phyloP scores from a whole-genome alignment of 495 filamentous ascomycete genomes.

The Aspergillus incahuasiensis region DNA sequence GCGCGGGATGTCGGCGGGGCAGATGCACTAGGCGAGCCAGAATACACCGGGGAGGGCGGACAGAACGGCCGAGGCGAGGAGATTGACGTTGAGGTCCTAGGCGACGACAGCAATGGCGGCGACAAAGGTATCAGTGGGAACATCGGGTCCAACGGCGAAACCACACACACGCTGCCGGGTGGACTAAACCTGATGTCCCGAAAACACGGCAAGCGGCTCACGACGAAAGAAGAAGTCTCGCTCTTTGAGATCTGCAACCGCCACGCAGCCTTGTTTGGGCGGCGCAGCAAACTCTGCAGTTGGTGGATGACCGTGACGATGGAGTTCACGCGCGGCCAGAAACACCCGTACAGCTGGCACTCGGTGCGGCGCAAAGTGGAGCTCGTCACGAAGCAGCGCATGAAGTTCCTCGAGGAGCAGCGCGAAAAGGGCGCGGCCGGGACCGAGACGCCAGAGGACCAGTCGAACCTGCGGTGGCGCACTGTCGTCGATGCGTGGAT shows the following conservation, averaged over 20 bases:
- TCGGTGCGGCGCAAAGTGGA: slow-evolving; percentile 46
- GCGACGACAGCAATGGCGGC: not conserved
- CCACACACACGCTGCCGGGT: not conserved
- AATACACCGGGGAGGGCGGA: slow-evolving; percentile 7
- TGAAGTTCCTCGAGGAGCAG: slow-evolving; percentile 39
- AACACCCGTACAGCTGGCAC: slow-evolving; percentile 44
- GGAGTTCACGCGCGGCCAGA: slow-evolving; percentile 37
- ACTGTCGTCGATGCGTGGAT: slow-evolving; percentile 41
- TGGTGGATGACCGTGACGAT: slow-evolving; percentile 43
- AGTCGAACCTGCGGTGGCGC: slow-evolving; percentile 40
- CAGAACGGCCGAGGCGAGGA: slow-evolving; percentile 2
- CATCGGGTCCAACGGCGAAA: not conserved
- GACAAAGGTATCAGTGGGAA: not conserved
- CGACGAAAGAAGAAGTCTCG: slow-evolving; percentile 40
- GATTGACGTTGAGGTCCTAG: slow-evolving; percentile 3
- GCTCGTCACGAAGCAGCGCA: slow-evolving; percentile 40
- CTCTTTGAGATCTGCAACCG: slow-evolving; percentile 44
- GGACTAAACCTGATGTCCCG: slow-evolving; percentile 12
- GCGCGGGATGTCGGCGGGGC: slow-evolving; percentile 13
- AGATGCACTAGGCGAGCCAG: slow-evolving; percentile 17
- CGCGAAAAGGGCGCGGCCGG: slow-evolving; percentile 19
- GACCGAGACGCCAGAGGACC: slow-evolving; percentile 22
- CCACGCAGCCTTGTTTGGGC: slow-evolving; percentile 35
- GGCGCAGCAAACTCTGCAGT: slow-evolving; percentile 44
- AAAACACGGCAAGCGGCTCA: slow-evolving; percentile 41